These are phyloP conservation scores for Acanthamoeba healyi DNA, from an alignment of 208 protist species.

Conservation along the genomic window DNA sequence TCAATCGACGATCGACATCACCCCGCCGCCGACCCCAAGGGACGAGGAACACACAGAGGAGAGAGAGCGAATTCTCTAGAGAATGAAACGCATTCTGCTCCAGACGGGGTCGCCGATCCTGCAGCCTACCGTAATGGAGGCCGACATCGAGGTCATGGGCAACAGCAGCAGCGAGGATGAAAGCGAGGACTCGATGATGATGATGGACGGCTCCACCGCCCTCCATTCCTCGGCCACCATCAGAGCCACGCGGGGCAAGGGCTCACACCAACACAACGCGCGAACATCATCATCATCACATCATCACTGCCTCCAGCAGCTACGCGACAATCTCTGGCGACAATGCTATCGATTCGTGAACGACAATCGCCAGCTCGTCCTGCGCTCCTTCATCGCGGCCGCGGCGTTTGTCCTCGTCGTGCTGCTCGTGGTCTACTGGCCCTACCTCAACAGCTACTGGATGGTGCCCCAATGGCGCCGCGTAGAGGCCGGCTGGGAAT, in stretches of 20 bases:
- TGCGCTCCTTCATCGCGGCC: neutral
- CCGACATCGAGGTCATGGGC: neutral
- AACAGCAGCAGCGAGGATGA: slow-evolving; percentile 23
- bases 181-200: no score
- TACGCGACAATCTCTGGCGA: neutral
- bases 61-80: neutral
- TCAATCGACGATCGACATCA: no score
- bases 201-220: no score
- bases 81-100: neutral
- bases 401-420: neutral
- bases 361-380: neutral
- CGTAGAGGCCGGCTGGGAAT: neutral
- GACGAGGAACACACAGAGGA: no score
- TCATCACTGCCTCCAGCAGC: neutral
- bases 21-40: no score
- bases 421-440: slow-evolving; percentile 7
- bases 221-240: no score
- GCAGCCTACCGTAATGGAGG: neutral
- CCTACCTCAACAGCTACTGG: slow-evolving; percentile 12
- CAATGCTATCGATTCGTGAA: neutral
- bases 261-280: no score
- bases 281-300: neutral
- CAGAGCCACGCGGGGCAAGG: no score
- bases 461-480: slow-evolving; percentile 15
- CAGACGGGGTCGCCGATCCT: neutral